phyloP scores from a whole-genome alignment of 805 yeast genomes.

The Yamadazyma philogaea region DNA sequence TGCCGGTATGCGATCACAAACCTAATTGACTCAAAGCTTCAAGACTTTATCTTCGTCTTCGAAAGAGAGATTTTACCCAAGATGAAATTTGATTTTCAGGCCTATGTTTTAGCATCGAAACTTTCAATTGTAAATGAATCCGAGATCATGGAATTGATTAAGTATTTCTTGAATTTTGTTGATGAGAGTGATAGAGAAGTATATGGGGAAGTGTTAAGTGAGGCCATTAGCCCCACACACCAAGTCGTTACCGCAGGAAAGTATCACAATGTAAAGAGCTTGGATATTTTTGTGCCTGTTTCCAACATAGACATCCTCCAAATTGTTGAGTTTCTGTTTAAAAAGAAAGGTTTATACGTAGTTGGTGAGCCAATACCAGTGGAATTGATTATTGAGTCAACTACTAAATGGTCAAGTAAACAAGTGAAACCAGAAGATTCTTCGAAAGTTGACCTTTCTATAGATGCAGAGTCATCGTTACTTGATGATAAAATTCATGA shows the following conservation, averaged over 20 bases:
- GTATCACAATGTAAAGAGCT: background rate
- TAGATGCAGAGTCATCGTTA: slow-evolving; percentile 24
- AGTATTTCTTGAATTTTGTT: slow-evolving; percentile 1
- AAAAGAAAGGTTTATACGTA: slow-evolving; percentile 40
- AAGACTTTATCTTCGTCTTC: background rate
- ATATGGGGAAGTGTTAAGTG: background rate
- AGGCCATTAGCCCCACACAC: background rate
- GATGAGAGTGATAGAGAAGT: background rate
- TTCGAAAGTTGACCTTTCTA: slow-evolving; percentile 11
- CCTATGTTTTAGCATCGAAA: slow-evolving; percentile 6
- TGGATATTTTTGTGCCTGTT: slow-evolving; percentile 50
- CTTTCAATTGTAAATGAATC: slow-evolving; percentile 8
- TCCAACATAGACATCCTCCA: slow-evolving; percentile 63
- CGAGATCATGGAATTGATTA: slow-evolving; percentile 1
- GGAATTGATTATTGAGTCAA: slow-evolving; percentile 41
- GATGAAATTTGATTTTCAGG: slow-evolving; percentile 10
- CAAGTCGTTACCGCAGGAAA: background rate
- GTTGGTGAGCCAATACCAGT: slow-evolving; percentile 65
- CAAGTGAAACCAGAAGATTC: slow-evolving; percentile 2
- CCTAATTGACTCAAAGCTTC: background rate
- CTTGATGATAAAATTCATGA: slow-evolving; percentile 14
- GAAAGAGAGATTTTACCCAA: slow-evolving; percentile 5
- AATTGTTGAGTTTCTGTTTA: slow-evolving; percentile 46
- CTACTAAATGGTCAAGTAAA: slow-evolving; percentile 41
- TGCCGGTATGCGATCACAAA: slow-evolving; percentile 19